phyloP scores from a whole-genome alignment of 345 rosid species.

The Eucalyptus erythrocorys region DNA sequence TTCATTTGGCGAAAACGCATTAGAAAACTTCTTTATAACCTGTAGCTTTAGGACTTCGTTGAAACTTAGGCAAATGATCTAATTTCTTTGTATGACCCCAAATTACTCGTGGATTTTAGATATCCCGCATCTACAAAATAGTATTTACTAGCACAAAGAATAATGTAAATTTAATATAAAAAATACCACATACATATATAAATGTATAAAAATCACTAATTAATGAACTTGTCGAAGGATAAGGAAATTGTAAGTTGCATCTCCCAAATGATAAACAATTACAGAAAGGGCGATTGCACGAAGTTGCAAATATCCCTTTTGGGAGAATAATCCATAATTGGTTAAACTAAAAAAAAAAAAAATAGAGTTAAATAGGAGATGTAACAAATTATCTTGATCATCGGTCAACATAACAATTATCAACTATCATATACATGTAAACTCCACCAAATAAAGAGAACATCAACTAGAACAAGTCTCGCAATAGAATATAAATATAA shows the following conservation, averaged over 20 bases:
- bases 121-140: rapidly evolving
- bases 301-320: no score
- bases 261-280: no score
- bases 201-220: no score
- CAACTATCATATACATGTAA: rapidly evolving
- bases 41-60: rapidly evolving
- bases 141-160: no score
- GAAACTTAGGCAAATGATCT: no score
- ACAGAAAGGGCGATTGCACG: rapidly evolving
- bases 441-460: no score
- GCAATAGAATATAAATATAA: no score
- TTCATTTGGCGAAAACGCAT: no score
- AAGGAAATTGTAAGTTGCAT: rapidly evolving
- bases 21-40: rapidly evolving
- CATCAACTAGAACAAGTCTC: rapidly evolving
- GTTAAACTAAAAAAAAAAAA: no score
- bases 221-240: rapidly evolving
- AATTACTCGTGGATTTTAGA: rapidly evolving
- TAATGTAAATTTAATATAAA: rapidly evolving
- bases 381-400: no score
- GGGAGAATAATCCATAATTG: rapidly evolving
- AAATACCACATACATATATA: no score
- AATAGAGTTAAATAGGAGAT: rapidly evolving
- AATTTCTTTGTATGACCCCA: rapidly evolving
- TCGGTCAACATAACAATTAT: rapidly evolving